A percentile compares a stretch with the other conserved stretches of the same genome.
Conservation (phyloP, 768 basidiomycete species). For the Aureoboletus auriporus region DNA sequence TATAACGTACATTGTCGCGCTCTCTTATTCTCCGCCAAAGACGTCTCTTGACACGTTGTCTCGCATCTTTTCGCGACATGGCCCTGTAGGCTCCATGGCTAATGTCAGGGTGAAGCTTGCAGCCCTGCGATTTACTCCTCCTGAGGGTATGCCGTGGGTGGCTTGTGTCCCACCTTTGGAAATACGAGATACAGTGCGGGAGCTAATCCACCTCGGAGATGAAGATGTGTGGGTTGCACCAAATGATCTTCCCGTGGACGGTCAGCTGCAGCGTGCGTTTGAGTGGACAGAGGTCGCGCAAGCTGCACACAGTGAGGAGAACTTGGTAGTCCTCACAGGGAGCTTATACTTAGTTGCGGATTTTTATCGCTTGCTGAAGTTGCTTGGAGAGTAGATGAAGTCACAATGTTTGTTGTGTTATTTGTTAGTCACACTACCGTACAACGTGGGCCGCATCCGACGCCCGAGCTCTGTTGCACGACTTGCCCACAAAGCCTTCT, state of each 20-base stretch:
- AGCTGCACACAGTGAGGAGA: slow-evolving; percentile 14
- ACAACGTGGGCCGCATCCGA: no score
- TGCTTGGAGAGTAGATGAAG: slow-evolving; percentile 7
- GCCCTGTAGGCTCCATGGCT: slow-evolving; percentile 26
- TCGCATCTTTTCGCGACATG: slow-evolving; percentile 52
- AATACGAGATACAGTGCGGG: slow-evolving; percentile 42
- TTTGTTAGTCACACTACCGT: no score
- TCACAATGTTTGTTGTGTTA: background rate
- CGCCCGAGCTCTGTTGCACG: no score
- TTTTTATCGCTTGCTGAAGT: slow-evolving; percentile 60
- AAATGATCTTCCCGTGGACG: slow-evolving; percentile 28
- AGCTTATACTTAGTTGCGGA: slow-evolving; percentile 95
- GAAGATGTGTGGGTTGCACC: slow-evolving; percentile 44
- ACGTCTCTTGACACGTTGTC: slow-evolving; percentile 65
- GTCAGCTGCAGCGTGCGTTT: slow-evolving; percentile 47
- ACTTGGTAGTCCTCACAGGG: slow-evolving; percentile 76
- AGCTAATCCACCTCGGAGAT: slow-evolving; percentile 36
- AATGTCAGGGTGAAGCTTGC: slow-evolving; percentile 46
- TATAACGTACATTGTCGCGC: slow-evolving; percentile 70
- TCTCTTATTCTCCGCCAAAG: slow-evolving; percentile 89
- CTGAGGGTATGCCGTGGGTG: slow-evolving; percentile 96
- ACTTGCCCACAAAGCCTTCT: background rate
- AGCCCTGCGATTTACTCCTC: slow-evolving; percentile 61
- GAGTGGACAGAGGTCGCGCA: slow-evolving; percentile 34
- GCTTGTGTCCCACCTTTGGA: slow-evolving; percentile 51